Conservation (phyloP, 2,329 filamentous ascomycete species). For the Curvularia lunata region DNA sequence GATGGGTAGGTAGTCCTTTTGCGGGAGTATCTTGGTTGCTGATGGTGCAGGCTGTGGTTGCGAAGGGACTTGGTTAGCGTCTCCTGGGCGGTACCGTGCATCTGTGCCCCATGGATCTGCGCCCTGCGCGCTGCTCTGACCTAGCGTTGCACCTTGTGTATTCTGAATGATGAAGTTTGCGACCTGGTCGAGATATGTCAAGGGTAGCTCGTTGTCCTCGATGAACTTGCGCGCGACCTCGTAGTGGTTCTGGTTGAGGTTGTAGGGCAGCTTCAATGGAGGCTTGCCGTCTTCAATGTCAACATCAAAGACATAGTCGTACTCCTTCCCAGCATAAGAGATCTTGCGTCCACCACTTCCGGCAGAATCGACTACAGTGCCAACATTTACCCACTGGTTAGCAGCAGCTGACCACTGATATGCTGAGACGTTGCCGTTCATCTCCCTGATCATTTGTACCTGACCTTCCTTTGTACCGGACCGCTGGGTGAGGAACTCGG, state of each 20-base stretch:
- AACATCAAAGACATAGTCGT: slow-evolving; percentile 96
- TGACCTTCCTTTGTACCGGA: slow-evolving; percentile 95
- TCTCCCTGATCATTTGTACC: slow-evolving; percentile 86
- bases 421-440: slow-evolving; percentile 80
- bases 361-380: slow-evolving; percentile 90
- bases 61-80: slow-evolving; percentile 52
- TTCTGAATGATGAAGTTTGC: slow-evolving; percentile 92
- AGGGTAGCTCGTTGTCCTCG: slow-evolving; percentile 83
- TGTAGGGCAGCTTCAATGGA: slow-evolving; percentile 90
- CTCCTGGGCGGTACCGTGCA: slow-evolving; percentile 77
- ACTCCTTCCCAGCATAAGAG: slow-evolving; percentile 81
- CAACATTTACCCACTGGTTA: slow-evolving; percentile 82
- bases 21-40: slow-evolving; percentile 71
- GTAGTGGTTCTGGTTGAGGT: slow-evolving; percentile 90
- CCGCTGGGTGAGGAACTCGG: slow-evolving; percentile 81
- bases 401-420: slow-evolving; percentile 78
- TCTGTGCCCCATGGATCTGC: slow-evolving; percentile 81
- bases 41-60: slow-evolving; percentile 46
- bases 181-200: slow-evolving; percentile 87
- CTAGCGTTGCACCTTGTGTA: slow-evolving; percentile 84
- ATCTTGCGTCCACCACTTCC: slow-evolving; percentile 72
- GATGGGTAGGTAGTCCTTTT: slow-evolving; percentile 79
- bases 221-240: slow-evolving; percentile 91
- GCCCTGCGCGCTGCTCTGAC: slow-evolving; percentile 60
- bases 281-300: slow-evolving; percentile 95